Percentiles rank a stretch among this genome's conserved stretches.
Conservation (phyloP, 148 eudicot genomes). For the Dianthus caryophyllus region DNA sequence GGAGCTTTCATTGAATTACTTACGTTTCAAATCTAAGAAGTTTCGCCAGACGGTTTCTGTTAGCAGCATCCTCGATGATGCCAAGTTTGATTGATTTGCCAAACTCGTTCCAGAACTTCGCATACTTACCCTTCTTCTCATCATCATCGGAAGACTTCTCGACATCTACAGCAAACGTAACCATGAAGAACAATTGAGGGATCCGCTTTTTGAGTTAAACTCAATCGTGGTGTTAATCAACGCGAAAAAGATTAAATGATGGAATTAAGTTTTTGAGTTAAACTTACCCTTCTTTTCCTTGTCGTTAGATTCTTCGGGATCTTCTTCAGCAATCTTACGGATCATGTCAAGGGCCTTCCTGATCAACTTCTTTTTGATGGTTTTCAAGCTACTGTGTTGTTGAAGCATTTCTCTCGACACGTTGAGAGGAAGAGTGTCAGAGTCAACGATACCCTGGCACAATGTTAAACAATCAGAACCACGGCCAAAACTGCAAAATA, state of each 20-base stretch:
- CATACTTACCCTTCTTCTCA: constrained; percentile 91
- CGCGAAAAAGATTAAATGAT: not conserved
- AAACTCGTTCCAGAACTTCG: constrained; percentile 98
- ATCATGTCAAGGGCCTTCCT: constrained; percentile 99
- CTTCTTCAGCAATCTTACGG: constrained; percentile 95
- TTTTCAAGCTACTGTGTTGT: constrained; percentile 96
- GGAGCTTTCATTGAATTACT: constrained; percentile 5
- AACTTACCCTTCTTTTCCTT: constrained; percentile 75
- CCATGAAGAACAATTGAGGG: not conserved
- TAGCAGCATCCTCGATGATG: constrained; percentile 91
- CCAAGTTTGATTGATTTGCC: constrained; percentile 98
- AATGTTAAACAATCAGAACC: constrained; percentile 19
- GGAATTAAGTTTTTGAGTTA: not conserved
- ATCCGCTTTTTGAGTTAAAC: not conserved
- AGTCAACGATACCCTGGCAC: constrained; percentile 94
- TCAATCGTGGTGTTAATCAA: not conserved
- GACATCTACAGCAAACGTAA: constrained; percentile 45
- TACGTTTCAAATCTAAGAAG: constrained; percentile 94
- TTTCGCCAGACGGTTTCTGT: constrained; percentile 95
- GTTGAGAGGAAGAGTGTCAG: constrained; percentile 92
- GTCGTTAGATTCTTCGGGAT: constrained; percentile 78
- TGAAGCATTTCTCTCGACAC: constrained; percentile 99
- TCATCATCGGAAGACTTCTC: constrained; percentile 63
- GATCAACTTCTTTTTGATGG: constrained; percentile 92
- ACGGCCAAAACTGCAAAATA: not conserved